Percentiles rank a stretch among this genome's conserved stretches.
Conservation (phyloP, 208 protist genomes). For the Tritrichomonas musculus region DNA sequence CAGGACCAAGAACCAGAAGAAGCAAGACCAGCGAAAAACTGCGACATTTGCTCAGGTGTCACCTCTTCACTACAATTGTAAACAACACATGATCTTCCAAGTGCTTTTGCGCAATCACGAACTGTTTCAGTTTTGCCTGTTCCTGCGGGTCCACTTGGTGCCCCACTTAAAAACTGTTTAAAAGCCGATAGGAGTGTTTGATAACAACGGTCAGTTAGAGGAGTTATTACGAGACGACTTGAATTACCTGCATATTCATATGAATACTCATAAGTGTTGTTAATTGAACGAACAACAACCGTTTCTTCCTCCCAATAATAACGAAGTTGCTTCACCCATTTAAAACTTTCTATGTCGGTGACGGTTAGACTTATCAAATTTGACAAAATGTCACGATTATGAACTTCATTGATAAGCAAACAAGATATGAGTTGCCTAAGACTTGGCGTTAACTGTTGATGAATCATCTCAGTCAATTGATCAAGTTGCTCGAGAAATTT, state of each 20-base stretch:
- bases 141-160: slow-evolving; percentile 61
- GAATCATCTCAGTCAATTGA: neutral
- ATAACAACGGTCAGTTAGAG: slow-evolving; percentile 64
- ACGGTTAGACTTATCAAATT: slow-evolving; percentile 72
- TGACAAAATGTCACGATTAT: slow-evolving; percentile 45
- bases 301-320: slow-evolving; percentile 78
- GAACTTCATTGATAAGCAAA: slow-evolving; percentile 67
- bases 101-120: slow-evolving; percentile 61
- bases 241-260: slow-evolving; percentile 59
- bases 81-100: slow-evolving; percentile 66
- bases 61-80: slow-evolving; percentile 95
- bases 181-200: slow-evolving; percentile 64
- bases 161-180: slow-evolving; percentile 58
- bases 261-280: slow-evolving; percentile 49
- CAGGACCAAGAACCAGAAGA: slow-evolving; percentile 56
- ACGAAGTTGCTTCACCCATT: slow-evolving; percentile 84
- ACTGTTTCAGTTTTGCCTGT: slow-evolving; percentile 66
- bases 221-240: slow-evolving; percentile 54
- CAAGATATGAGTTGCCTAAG: slow-evolving; percentile 28
- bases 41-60: slow-evolving; percentile 49
- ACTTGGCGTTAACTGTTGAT: neutral
- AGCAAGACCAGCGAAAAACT: slow-evolving; percentile 51
- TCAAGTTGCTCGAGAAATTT: slow-evolving; percentile 51
- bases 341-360: slow-evolving; percentile 74
- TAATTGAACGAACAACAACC: slow-evolving; percentile 49